These are phyloP conservation scores for Stylonectria norvegica DNA, from an alignment of 2,329 filamentous ascomycete genomes.

Conservation along the genomic window DNA sequence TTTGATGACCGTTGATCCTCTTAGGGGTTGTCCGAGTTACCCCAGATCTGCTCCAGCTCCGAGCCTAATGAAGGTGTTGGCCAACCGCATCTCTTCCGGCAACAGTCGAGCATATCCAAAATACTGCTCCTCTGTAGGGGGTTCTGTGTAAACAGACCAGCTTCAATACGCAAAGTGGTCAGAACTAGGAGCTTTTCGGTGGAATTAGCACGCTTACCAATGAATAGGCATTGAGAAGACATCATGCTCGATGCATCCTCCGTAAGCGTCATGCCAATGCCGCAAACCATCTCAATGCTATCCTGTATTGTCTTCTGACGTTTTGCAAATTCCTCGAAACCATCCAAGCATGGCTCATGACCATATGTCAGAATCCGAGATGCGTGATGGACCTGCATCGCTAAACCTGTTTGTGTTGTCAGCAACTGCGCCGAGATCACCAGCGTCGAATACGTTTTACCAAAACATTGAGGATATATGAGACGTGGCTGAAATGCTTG, in stretches of 20 bases:
- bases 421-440: background rate
- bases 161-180: background rate
- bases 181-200: background rate
- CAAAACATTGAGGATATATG: conserved; percentile 46
- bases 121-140: conserved; percentile 11
- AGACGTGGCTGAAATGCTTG: conserved; percentile 44
- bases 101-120: conserved; percentile 19
- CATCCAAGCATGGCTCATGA: conserved; percentile 19
- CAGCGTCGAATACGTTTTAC: background rate
- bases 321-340: conserved; percentile 42
- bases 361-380: conserved; percentile 34
- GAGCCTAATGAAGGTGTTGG: conserved; percentile 18
- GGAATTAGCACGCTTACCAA: conserved; percentile 5
- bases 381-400: conserved; percentile 16
- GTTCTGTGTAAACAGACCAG: conserved; percentile 19
- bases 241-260: conserved; percentile 41
- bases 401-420: conserved; percentile 7
- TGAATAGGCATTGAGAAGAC: conserved; percentile 41
- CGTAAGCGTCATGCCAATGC: conserved; percentile 44
- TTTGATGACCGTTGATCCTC: conserved; percentile 2
- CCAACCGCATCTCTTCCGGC: conserved; percentile 22
- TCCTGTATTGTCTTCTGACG: conserved; percentile 23
- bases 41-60: conserved; percentile 21
- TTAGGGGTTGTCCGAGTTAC: conserved; percentile 7
- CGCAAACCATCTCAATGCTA: conserved; percentile 38